These are phyloP conservation scores for Aspergillus ochraceoroseus DNA, from an alignment of 2,329 filamentous ascomycete species.

Conservation along the genomic window DNA sequence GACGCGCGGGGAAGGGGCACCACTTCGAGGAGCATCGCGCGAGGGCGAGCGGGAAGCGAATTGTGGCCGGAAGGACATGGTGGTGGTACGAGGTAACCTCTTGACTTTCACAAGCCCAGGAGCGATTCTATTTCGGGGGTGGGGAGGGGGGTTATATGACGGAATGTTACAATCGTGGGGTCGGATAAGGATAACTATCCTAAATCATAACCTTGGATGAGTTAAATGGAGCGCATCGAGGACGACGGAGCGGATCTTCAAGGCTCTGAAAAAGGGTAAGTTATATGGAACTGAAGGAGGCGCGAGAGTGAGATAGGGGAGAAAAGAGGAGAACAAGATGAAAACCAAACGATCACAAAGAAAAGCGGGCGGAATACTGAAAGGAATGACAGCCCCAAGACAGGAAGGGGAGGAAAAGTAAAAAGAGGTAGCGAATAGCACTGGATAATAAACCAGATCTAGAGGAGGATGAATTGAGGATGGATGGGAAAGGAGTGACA, in stretches of 20 bases:
- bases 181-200: too few relatives aligned
- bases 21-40: conserved; percentile 50
- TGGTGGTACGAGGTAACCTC: conserved; percentile 7
- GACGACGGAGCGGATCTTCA: conserved; percentile 2
- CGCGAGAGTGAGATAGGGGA: neutral
- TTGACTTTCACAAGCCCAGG: too few relatives aligned
- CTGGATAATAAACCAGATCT: conserved; percentile 14
- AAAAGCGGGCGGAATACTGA: conserved; percentile 17
- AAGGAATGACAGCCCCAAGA: conserved; percentile 22
- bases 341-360: conserved; percentile 1
- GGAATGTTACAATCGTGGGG: too few relatives aligned
- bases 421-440: conserved; percentile 13
- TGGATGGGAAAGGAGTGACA: conserved; percentile 18
- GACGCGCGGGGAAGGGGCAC: conserved; percentile 66
- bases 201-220: too few relatives aligned
- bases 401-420: conserved; percentile 10
- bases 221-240: conserved; percentile 13
- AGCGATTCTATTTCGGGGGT: too few relatives aligned
- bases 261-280: conserved; percentile 9
- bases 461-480: conserved; percentile 13
- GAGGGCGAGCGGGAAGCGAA: conserved; percentile 58
- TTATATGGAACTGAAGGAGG: conserved; percentile 2
- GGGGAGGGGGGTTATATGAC: too few relatives aligned
- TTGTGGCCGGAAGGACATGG: conserved; percentile 55
- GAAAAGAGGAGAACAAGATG: neutral